A percentile compares a stretch with the other conserved stretches of the same genome.
phyloP scores from a whole-genome alignment of 2,329 filamentous ascomycete species.

The Helotiales sp. region DNA sequence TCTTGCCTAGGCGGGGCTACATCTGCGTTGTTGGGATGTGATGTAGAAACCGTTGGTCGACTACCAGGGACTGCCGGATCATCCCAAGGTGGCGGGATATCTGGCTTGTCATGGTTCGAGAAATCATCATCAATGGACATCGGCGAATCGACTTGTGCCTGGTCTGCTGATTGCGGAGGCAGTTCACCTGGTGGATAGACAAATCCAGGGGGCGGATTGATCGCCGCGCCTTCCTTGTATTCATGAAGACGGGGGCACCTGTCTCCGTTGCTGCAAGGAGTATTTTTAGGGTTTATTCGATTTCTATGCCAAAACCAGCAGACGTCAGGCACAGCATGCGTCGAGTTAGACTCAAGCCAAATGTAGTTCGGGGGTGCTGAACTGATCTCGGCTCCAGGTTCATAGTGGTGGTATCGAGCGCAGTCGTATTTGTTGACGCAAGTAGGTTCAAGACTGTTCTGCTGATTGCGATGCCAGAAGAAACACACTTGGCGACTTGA shows the following conservation, averaged over 20 bases:
- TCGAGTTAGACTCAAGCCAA: background rate
- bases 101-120: background rate
- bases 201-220: constrained; percentile 4
- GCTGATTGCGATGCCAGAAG: constrained; percentile 1
- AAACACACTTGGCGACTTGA: constrained; percentile 2
- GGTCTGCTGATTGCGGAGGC: background rate
- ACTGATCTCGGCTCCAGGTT: constrained; percentile 4
- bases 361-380: background rate
- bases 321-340: background rate
- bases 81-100: background rate
- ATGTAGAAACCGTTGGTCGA: background rate
- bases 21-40: background rate
- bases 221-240: constrained; percentile 10
- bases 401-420: background rate
- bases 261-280: constrained; percentile 9
- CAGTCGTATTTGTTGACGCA: background rate
- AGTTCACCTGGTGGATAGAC: background rate
- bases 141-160: background rate
- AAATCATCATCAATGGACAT: background rate
- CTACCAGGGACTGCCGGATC: background rate
- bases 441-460: background rate
- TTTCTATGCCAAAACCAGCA: constrained; percentile 23
- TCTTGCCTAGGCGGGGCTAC: background rate
- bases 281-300: background rate
- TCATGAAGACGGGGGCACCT: constrained; percentile 12